phyloP scores from a whole-genome alignment of 2,329 filamentous ascomycete species.

The Coniochaeta sp. region DNA sequence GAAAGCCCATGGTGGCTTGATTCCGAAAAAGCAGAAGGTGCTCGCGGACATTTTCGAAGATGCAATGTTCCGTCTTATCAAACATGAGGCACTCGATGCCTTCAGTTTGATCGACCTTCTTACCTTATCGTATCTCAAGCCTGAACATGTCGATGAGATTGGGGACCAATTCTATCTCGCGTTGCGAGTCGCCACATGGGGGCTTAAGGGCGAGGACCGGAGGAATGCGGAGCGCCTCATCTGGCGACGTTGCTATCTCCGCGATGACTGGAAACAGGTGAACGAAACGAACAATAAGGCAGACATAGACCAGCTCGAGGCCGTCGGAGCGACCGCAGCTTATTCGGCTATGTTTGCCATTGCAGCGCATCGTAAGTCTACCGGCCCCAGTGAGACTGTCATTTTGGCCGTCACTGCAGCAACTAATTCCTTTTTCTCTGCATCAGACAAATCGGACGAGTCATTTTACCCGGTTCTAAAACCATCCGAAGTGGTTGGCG shows the following conservation, averaged over 20 bases:
- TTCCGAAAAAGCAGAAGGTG: conserved; percentile 53
- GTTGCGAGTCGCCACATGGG: conserved; percentile 51
- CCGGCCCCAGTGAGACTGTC: background rate
- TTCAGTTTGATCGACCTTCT: conserved; percentile 64
- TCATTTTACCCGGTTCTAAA: conserved; percentile 35
- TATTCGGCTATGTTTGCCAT: conserved; percentile 61
- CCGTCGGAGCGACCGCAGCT: conserved; percentile 58
- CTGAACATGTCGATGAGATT: conserved; percentile 42
- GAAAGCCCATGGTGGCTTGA: conserved; percentile 52
- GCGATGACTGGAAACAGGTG: conserved; percentile 76
- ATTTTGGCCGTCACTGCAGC: background rate
- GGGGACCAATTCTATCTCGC: conserved; percentile 68
- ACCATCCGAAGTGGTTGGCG: conserved; percentile 49
- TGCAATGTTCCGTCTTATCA: conserved; percentile 61
- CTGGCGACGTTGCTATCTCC: conserved; percentile 80
- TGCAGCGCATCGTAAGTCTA: conserved; percentile 53
- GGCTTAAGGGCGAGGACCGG: conserved; percentile 46
- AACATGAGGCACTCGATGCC: conserved; percentile 63
- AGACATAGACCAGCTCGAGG: conserved; percentile 58
- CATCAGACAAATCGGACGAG: conserved; percentile 25
- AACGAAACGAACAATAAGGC: conserved; percentile 71
- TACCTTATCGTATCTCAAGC: conserved; percentile 57
- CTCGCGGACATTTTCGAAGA: conserved; percentile 66
- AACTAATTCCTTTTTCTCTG: background rate
- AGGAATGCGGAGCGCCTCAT: conserved; percentile 56